Conservation (phyloP, 2,329 filamentous ascomycete genomes). For the Dothidotthia symphoricarpi region DNA sequence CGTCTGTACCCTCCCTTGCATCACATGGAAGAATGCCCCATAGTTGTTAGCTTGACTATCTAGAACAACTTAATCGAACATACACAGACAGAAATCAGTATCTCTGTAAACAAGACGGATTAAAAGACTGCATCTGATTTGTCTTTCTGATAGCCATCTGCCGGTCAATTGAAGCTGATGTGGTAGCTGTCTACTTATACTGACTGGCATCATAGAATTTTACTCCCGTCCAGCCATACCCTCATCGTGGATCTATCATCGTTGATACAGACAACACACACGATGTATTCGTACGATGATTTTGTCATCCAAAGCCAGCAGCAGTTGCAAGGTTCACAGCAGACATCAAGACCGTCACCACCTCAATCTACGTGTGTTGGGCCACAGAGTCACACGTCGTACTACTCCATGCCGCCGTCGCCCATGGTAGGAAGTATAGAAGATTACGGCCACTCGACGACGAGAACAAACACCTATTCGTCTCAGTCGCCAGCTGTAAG, state of each 20-base stretch:
- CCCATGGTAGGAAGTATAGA: slow-evolving; percentile 25
- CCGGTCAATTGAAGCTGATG: no score
- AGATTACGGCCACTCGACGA: slow-evolving; percentile 24
- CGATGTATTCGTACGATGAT: slow-evolving; percentile 39
- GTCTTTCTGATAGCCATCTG: no score
- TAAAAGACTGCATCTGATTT: no score
- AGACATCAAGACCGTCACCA: slow-evolving; percentile 34
- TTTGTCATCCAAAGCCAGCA: slow-evolving; percentile 28
- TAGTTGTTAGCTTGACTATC: no score
- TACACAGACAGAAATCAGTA: no score
- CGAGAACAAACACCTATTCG: slow-evolving; percentile 23
- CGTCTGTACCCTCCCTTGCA: slow-evolving; percentile 28
- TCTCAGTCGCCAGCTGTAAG: slow-evolving; percentile 27
- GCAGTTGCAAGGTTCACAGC: slow-evolving; percentile 21
- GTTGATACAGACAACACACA: slow-evolving; percentile 30
- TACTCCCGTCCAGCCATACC: slow-evolving; percentile 37
- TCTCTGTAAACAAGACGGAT: no score
- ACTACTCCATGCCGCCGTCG: slow-evolving; percentile 28
- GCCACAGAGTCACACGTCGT: slow-evolving; percentile 34
- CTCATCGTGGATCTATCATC: slow-evolving; percentile 33
- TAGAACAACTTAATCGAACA: no score
- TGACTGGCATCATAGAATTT: slow-evolving; percentile 38
- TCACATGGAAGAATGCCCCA: slow-evolving; percentile 16
- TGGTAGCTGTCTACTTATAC: no score
- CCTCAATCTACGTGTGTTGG: slow-evolving; percentile 37